These are phyloP conservation scores for Didymella lethalis DNA, from an alignment of 2,329 filamentous ascomycete species.

Conservation along the genomic window DNA sequence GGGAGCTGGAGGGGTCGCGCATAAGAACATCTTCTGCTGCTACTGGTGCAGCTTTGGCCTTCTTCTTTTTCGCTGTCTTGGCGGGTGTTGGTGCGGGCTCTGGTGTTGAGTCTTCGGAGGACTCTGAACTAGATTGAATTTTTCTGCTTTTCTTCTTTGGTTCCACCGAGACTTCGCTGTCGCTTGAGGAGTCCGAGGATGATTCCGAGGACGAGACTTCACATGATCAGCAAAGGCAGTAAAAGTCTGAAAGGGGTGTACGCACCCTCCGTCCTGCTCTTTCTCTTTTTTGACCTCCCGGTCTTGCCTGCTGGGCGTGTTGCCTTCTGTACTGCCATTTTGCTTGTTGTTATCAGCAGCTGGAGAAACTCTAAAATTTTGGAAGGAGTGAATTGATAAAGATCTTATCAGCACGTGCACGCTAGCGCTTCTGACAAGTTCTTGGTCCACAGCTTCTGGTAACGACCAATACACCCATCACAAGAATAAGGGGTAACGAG, in stretches of 20 bases:
- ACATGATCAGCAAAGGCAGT: slow-evolving; percentile 19
- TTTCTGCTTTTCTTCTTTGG: slow-evolving; percentile 23
- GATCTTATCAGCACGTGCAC: slow-evolving; percentile 42
- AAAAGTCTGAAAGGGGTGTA: too few species aligned
- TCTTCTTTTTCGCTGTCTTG: slow-evolving; percentile 26
- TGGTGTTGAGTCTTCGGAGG: neutral
- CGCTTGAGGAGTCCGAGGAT: slow-evolving; percentile 41
- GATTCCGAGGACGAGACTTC: slow-evolving; percentile 43
- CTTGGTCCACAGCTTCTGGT: too few species aligned
- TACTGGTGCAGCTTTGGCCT: slow-evolving; percentile 16
- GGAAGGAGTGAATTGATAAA: slow-evolving; percentile 28
- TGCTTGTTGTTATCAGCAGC: slow-evolving; percentile 12
- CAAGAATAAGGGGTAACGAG: too few species aligned
- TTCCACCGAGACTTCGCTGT: slow-evolving; percentile 41
- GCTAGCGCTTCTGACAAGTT: slow-evolving; percentile 1
- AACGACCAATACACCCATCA: too few species aligned
- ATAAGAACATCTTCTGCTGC: slow-evolving; percentile 25
- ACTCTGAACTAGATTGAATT: slow-evolving; percentile 8
- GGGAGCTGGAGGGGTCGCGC: slow-evolving; percentile 27
- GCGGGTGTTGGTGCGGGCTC: slow-evolving; percentile 16
- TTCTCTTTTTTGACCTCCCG: slow-evolving; percentile 42
- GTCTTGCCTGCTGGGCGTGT: slow-evolving; percentile 28
- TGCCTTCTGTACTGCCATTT: slow-evolving; percentile 37
- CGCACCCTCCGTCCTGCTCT: slow-evolving; percentile 42
- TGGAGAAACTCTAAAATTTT: slow-evolving; percentile 34